Evolutionary conservation across 129 eudicot species (phyloP).

Genomic region (Calendula officinalis): DNA sequence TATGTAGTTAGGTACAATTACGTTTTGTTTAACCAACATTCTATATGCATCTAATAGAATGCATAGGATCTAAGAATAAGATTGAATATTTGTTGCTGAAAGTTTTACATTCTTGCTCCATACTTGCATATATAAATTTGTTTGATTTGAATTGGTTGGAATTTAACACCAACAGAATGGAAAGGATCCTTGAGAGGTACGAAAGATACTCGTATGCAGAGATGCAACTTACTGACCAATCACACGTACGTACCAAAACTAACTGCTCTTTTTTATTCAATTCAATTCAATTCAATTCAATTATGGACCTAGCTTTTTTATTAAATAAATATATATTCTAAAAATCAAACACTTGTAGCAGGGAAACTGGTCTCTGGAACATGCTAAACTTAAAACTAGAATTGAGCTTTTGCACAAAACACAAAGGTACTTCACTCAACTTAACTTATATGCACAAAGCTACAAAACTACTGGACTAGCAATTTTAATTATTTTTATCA

Average conservation of each 20-base stretch:
- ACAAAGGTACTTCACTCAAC: conserved; percentile 43
- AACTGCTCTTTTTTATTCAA: not conserved
- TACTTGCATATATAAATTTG: too few species aligned
- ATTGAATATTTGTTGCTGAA: too few species aligned
- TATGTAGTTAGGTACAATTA: too few species aligned
- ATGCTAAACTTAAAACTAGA: conserved; percentile 80
- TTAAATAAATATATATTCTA: not conserved
- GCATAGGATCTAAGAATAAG: too few species aligned
- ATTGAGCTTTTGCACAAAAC: conserved; percentile 72
- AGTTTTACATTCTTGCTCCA: not conserved
- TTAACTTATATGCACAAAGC: too few species aligned
- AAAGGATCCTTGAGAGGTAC: conserved; percentile 73
- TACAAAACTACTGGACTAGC: too few species aligned
- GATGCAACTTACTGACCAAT: conserved; percentile 44
- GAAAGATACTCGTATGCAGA: conserved; percentile 77
- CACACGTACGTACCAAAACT: conserved; percentile 38
- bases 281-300: not conserved
- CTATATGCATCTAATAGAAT: not conserved
- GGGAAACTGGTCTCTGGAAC: conserved; percentile 76
- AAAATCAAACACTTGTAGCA: conserved; percentile 1
- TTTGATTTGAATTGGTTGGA: not conserved
- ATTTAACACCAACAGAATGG: conserved; percentile 52
- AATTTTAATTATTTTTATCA: too few species aligned
- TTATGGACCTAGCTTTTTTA: not conserved
- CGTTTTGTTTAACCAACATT: not conserved